Conservation (phyloP, 768 basidiomycete species). For the Phanerochaete carnosa region DNA sequence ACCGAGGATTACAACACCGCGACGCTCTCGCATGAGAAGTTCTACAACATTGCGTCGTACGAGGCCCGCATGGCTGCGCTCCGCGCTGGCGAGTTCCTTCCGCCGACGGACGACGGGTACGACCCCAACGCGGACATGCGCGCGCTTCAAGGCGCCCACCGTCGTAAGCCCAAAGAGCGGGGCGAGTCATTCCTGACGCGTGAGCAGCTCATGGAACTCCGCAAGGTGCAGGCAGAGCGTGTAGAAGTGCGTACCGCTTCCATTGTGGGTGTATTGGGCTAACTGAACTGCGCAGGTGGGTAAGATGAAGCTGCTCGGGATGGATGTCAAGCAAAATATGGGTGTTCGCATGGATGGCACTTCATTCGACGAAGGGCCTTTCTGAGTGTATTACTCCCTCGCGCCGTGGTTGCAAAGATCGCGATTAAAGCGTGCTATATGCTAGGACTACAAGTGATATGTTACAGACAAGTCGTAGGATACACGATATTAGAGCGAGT, state of each 20-base stretch:
- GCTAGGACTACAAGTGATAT: no score
- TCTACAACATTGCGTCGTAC: constrained; percentile 86
- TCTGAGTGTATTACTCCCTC: neutral
- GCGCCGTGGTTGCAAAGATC: no score
- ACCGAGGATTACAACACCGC: constrained; percentile 87
- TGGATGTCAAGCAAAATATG: constrained; percentile 82
- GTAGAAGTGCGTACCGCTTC: constrained; percentile 52
- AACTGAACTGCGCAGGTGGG: constrained; percentile 48
- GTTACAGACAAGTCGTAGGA: no score
- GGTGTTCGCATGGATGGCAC: constrained; percentile 85
- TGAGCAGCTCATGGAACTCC: constrained; percentile 78
- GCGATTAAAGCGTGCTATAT: no score
- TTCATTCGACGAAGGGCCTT: constrained; percentile 42
- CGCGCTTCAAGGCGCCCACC: constrained; percentile 67
- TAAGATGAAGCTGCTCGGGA: constrained; percentile 83
- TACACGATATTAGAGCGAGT: no score
- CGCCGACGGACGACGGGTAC: constrained; percentile 68
- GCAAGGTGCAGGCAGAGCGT: constrained; percentile 83
- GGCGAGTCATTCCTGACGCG: constrained; percentile 72
- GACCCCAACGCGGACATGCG: constrained; percentile 84
- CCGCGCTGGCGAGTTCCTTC: constrained; percentile 79
- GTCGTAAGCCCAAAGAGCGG: constrained; percentile 55
- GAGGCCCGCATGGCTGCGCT: constrained; percentile 82
- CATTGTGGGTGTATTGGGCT: neutral
- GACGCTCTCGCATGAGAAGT: constrained; percentile 92